Base-by-base conservation (phyloP, 768 basidiomycete species). In the Trametes sanguinea region DNA sequence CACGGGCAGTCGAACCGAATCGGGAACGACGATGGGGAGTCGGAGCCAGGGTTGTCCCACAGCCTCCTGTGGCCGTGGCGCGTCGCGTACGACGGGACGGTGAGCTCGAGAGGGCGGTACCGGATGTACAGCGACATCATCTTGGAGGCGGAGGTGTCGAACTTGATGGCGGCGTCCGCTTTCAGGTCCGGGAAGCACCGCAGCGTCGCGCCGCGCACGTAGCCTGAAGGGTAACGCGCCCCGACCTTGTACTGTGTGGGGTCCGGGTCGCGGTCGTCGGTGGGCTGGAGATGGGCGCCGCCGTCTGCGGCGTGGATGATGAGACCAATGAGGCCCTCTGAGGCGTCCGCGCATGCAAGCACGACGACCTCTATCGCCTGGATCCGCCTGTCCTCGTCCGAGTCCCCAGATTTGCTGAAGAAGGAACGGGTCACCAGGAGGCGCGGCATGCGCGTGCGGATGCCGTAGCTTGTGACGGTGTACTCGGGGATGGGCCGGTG, bases 401-500 rank as follows among this genome's bases (percentile, higher is more conserved):
- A 4, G n/a, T 42, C n/a, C 22, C 0, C 0, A 2, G 11, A 13
- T 11, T 17, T 17, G 45, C 27, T 46, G 45, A 3, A 13, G 11
- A 11, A 14, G 48, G 35, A 6, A 11, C 35, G 35, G 6, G 17
- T 30, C 29, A 4, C 14, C 29, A 11, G 11, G 48, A 11, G 30
- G 11, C 30, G 13, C 40, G 50, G 50, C 1, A 59, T 11, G 8
- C n/a, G 17, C n/a, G 57, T 51, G 50, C 33, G 50, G n/a, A 59
- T 51, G 22, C 57, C 57, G 16, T 59, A 59, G 32, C 57, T 59
- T n/a, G 57, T 59, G n/a, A 45, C 11, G 27, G 32, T 35, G 43
- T 59, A 59, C 10, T 51, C 50, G 30, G 57, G 57, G 3, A 51
- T 48, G 3, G 50, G n/a, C 1, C 30, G 16, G 3, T 22, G 9